Percentiles rank a stretch among this genome's conserved stretches.
Evolutionary conservation across 495 filamentous ascomycete genomes (phyloP).

Genomic region (Talaromyces ruber): DNA sequence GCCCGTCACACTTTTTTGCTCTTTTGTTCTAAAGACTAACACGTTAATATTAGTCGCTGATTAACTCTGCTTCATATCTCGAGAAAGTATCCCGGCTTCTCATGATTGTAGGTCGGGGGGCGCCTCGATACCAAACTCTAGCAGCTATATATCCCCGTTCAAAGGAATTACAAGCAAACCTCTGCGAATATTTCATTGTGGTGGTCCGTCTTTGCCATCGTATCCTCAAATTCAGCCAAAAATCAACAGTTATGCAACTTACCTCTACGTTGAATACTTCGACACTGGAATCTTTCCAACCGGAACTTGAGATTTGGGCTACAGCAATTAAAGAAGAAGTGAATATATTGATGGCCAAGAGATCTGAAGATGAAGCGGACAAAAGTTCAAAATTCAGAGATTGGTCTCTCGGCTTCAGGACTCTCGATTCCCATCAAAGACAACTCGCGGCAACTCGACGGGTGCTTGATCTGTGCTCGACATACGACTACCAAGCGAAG

Average conservation of each 20-base stretch:
- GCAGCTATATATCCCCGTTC: slow-evolving; percentile 31
- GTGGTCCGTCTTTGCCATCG: slow-evolving; percentile 32
- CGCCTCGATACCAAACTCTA: slow-evolving; percentile 32
- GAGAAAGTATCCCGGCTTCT: slow-evolving; percentile 32
- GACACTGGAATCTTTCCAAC: slow-evolving; percentile 21
- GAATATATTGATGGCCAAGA: slow-evolving; percentile 18
- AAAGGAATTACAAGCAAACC: slow-evolving; percentile 22
- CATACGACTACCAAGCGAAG: slow-evolving; percentile 27
- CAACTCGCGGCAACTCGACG: slow-evolving; percentile 17
- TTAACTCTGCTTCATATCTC: slow-evolving; percentile 16
- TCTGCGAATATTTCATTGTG: slow-evolving; percentile 36
- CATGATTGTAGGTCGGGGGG: slow-evolving; percentile 28
- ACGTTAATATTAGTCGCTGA: background rate
- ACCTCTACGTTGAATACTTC: slow-evolving; percentile 18
- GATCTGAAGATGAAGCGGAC: slow-evolving; percentile 22
- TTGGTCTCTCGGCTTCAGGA: slow-evolving; percentile 7
- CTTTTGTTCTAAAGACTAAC: too few species aligned
- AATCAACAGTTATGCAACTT: slow-evolving; percentile 25
- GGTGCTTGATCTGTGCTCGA: slow-evolving; percentile 30
- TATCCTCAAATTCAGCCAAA: slow-evolving; percentile 23
- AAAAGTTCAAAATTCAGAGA: slow-evolving; percentile 19
- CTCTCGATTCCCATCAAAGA: slow-evolving; percentile 8
- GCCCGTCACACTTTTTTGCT: too few species aligned
- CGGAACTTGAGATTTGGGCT: slow-evolving; percentile 27
- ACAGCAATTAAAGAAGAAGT: slow-evolving; percentile 28